Evolutionary conservation across 2,329 filamentous ascomycete species (phyloP), one percentile per base, ranked within the genome.

Genomic region (Colletotrichum simmondsii): DNA sequence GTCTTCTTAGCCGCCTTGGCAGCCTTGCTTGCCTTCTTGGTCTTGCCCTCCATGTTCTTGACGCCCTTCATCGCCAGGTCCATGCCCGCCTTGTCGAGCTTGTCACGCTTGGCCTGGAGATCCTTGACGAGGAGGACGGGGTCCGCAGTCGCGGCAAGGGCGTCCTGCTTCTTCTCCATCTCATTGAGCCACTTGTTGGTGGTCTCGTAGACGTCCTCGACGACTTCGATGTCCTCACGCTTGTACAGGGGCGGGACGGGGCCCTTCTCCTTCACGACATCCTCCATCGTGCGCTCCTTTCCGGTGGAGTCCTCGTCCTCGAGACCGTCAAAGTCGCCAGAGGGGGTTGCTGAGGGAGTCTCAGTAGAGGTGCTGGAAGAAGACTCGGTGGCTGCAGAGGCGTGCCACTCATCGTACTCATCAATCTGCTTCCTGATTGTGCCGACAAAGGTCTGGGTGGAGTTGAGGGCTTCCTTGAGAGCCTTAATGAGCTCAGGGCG

Each of bases 121-220:
- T 98, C 95, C 78, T 92, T 92, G 75, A 91, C 85, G 0, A 92
- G 88, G 10, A 98, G 86, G 7, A 92, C 92, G 0, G 95, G 94
- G 76, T 98, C 92, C 11, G 94, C 94, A 2, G 91, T 91, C 2
- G 87, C 83, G 19, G 88, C 85, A 3, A 98, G 89, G 76, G 90
- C 92, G 35, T 91, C 89, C 82, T 98, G 96, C 77, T 89, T 88
- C 2, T 87, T 85, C 60, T 94, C 83, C 79, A 93, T 92, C 75
- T 93, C 89, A 37, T 91, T 89, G 24, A 99, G 87, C 96, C 96
- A 99, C 24, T 88, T 86, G 19, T 88, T 84, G 22, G 92, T 90
- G 16, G 89, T 87, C 32, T 90, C 88, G 78, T 92, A 90, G 22
- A 91, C 84, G 12, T 89, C 87, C 64, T 92, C 88, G 28, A 97